Percentiles rank a stretch among this genome's conserved stretches.
Evolutionary conservation across 2,329 filamentous ascomycete genomes (phyloP).

Genomic region (Xylaria sp.): DNA sequence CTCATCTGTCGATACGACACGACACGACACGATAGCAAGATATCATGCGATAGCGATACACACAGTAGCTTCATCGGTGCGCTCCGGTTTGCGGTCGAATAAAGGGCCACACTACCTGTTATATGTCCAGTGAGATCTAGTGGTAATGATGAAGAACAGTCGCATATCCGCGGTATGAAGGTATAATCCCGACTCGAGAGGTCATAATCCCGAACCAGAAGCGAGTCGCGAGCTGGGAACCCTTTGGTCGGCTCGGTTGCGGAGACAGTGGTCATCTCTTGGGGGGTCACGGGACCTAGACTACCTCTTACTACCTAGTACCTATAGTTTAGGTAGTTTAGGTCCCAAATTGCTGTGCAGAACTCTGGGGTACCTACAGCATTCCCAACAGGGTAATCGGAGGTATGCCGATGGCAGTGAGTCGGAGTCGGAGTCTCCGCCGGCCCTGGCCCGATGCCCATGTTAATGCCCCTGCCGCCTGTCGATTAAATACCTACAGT

Average conservation of each 20-base stretch:
- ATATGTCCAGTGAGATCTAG: not conserved
- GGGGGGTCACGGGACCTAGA: conserved; percentile 9
- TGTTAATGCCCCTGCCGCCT: not conserved
- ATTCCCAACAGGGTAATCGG: not conserved
- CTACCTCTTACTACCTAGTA: not conserved
- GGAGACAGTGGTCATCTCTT: not conserved
- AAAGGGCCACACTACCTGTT: no score
- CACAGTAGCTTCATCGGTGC: not conserved
- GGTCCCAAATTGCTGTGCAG: not conserved
- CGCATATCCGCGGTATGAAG: not conserved
- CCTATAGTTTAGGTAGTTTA: not conserved
- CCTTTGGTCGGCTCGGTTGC: not conserved
- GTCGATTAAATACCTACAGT: no score
- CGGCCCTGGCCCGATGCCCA: not conserved
- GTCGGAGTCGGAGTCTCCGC: no score
- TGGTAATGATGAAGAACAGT: not conserved
- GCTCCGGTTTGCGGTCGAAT: conserved; percentile 9
- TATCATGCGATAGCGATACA: not conserved
- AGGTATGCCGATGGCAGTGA: no score
- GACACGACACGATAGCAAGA: not conserved
- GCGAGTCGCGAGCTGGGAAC: conserved; percentile 17
- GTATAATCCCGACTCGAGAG: conserved; percentile 18
- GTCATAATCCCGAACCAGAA: no score
- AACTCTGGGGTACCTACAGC: not conserved
- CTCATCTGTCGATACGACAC: conserved; percentile 19